A percentile compares a stretch with the other conserved stretches of the same genome.
Evolutionary conservation across 1,284 basidiomycete genomes (phyloP).

Genomic region (Puccinia coronata): DNA sequence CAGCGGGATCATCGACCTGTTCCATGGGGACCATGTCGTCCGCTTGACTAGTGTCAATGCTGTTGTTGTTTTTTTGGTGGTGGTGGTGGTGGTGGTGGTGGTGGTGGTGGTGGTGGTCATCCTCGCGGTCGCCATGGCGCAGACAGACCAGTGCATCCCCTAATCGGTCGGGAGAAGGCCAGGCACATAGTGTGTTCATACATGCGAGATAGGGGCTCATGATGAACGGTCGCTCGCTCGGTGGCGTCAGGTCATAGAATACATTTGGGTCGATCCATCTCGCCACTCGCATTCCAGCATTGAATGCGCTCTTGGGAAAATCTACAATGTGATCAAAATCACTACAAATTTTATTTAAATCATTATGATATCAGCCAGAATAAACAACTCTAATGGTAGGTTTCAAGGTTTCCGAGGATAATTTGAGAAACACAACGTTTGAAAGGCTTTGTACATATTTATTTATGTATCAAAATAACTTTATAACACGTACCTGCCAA

Average conservation of each 20-base stretch:
- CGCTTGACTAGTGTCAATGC: constrained; percentile 23
- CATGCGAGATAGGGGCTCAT: constrained; percentile 61
- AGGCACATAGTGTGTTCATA: constrained; percentile 60
- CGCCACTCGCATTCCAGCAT: constrained; percentile 60
- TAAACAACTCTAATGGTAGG: no score
- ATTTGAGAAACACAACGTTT: no score
- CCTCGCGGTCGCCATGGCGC: constrained; percentile 52
- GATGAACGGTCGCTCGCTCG: constrained; percentile 60
- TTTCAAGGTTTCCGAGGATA: no score
- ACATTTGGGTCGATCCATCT: constrained; percentile 59
- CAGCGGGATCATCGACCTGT: constrained; percentile 51
- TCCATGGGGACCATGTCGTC: constrained; percentile 59
- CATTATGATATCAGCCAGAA: background rate
- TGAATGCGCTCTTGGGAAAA: constrained; percentile 56
- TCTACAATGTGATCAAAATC: constrained; percentile 57
- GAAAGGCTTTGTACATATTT: no score
- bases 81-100: no score
- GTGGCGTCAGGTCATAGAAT: constrained; percentile 57
- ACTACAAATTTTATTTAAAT: background rate
- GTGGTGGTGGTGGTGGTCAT: constrained; percentile 34
- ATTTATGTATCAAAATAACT: no score
- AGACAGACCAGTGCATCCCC: constrained; percentile 59
- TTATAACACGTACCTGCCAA: constrained; percentile 50
- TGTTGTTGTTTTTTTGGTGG: no score
- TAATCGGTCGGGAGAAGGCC: constrained; percentile 58